Percentiles rank a stretch among this genome's conserved stretches.
Conservation (phyloP, 1,284 basidiomycete genomes). For the Exobasidium cylindrosporum region DNA sequence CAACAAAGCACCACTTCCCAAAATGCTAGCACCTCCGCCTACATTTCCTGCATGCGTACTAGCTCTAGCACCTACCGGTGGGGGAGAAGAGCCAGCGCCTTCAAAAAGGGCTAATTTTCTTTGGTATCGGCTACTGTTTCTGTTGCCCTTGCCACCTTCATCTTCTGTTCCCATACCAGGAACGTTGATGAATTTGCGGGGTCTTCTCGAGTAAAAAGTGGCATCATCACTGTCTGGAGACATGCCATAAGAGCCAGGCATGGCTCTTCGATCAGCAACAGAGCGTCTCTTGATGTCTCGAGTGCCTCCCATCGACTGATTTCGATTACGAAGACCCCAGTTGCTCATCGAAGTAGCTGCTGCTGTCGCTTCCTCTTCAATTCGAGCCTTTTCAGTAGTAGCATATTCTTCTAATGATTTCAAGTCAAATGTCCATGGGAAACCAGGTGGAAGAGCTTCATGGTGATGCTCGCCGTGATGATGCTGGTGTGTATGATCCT, state of each 20-base stretch:
- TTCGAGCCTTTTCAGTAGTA: conserved; percentile 41
- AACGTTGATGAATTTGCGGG: conserved; percentile 33
- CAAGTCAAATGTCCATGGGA: conserved; percentile 51
- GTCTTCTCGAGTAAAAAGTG: conserved; percentile 50
- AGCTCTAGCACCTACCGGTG: conserved; percentile 24
- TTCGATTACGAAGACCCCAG: conserved; percentile 26
- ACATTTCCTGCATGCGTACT: conserved; percentile 31
- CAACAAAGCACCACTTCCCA: conserved; percentile 56
- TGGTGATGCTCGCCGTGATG: conserved; percentile 17
- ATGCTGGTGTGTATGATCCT: conserved; percentile 19
- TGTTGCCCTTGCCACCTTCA: not conserved
- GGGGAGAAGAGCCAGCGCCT: conserved; percentile 58
- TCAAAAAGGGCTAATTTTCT: conserved; percentile 92
- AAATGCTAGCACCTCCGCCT: conserved; percentile 39
- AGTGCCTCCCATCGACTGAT: not conserved
- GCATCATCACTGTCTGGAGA: conserved; percentile 50
- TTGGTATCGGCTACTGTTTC: conserved; percentile 57
- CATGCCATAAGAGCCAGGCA: conserved; percentile 27
- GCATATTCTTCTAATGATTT: conserved; percentile 46
- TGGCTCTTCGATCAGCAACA: not conserved
- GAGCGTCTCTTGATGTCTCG: not conserved
- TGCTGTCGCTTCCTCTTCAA: conserved; percentile 15
- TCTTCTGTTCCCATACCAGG: conserved; percentile 22
- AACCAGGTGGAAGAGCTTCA: conserved; percentile 23
- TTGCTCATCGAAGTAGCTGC: conserved; percentile 18